Conservation (phyloP, 2,329 filamentous ascomycete species). For the Colletotrichum coccodes region DNA sequence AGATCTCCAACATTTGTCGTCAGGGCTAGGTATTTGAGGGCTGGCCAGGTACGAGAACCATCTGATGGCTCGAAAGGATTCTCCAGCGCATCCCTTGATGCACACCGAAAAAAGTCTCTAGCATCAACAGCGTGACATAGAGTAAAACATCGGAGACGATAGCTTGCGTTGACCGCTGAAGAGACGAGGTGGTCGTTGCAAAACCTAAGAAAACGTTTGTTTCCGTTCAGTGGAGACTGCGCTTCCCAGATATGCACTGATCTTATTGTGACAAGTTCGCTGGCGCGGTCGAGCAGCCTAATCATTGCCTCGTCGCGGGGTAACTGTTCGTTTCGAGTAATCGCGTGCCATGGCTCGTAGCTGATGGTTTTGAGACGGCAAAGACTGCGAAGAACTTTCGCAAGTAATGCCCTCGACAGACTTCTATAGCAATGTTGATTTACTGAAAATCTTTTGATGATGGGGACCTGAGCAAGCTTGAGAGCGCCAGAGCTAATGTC, state of each 20-base stretch:
- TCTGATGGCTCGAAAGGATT: not conserved
- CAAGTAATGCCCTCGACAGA: not conserved
- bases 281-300: not conserved
- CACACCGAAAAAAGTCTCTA: not conserved
- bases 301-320: not conserved
- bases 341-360: not conserved
- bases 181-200: not conserved
- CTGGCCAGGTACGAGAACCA: not conserved
- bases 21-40: not conserved
- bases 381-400: not conserved
- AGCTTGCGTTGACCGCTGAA: not conserved
- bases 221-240: not conserved
- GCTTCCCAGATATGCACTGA: not conserved
- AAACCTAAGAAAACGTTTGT: not conserved
- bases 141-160: not conserved
- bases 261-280: not conserved
- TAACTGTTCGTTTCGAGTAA: not conserved
- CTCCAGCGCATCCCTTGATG: not conserved
- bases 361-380: not conserved
- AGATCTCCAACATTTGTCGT: not conserved
- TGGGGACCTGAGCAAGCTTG: not conserved
- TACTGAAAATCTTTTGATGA: not conserved
- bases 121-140: conserved; percentile 1
- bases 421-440: conserved; percentile 1
- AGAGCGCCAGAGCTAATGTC: not conserved